Conservation (phyloP, 768 basidiomycete species). For the Auricularia auricula-judae region DNA sequence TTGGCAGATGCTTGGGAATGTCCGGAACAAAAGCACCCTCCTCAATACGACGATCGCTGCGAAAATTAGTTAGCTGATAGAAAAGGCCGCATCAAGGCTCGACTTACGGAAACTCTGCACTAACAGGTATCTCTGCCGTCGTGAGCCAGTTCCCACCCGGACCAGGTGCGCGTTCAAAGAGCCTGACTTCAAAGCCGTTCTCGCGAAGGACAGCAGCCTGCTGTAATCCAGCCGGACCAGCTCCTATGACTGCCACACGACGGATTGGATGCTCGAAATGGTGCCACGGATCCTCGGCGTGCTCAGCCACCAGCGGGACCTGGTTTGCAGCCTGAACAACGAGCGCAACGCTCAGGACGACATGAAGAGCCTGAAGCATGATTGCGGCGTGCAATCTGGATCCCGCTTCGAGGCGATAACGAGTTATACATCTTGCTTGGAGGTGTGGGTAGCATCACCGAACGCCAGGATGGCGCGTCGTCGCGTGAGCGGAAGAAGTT, state of each 20-base stretch:
- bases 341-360: not conserved
- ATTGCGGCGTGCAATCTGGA: not conserved
- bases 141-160: constrained; percentile 36
- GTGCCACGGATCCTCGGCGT: constrained; percentile 5
- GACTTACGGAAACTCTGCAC: constrained; percentile 26
- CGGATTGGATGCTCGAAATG: constrained; percentile 28
- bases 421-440: not conserved
- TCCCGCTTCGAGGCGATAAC: not conserved
- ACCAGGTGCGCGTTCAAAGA: constrained; percentile 28
- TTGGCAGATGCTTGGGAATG: not conserved
- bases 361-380: not conserved
- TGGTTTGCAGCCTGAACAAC: not conserved
- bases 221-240: constrained; percentile 17
- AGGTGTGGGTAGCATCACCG: not conserved
- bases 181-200: constrained; percentile 23
- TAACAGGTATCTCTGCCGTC: constrained; percentile 25
- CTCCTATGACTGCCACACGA: constrained; percentile 29
- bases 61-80: not conserved
- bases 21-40: not conserved
- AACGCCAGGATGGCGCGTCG: not conserved
- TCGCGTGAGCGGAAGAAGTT: not conserved
- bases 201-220: not conserved
- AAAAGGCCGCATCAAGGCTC: not conserved
- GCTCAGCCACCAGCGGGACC: not conserved
- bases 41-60: not conserved